Percentiles rank a stretch among this genome's conserved stretches.
Evolutionary conservation across 1,139 yeast species (phyloP).

Genomic region (Magnusiomyces clavatus): DNA sequence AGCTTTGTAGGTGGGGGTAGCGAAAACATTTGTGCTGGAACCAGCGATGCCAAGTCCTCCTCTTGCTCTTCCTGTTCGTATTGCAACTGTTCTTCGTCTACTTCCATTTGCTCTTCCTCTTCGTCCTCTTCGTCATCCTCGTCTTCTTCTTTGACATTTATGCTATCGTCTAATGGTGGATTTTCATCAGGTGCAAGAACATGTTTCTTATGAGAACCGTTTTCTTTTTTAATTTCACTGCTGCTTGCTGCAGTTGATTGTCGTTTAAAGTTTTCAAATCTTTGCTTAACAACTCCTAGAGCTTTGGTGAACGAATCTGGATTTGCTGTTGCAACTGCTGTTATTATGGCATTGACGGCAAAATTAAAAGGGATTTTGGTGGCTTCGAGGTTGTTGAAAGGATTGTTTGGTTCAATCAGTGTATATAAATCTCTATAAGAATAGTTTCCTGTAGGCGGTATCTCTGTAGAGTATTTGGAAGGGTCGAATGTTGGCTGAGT

Average conservation of each 20-base stretch:
- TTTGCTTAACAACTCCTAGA: constrained; percentile 54
- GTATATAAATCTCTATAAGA: constrained; percentile 41
- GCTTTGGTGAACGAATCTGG: constrained; percentile 55
- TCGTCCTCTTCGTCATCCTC: constrained; percentile 22
- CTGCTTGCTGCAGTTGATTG: constrained; percentile 16
- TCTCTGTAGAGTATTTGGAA: constrained; percentile 19
- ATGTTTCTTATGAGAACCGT: background rate
- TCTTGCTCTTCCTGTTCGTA: constrained; percentile 20
- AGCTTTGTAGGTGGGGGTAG: constrained; percentile 47
- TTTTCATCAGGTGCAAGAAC: background rate
- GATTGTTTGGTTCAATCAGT: constrained; percentile 54
- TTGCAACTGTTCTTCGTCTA: constrained; percentile 10
- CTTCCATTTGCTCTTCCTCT: constrained; percentile 15
- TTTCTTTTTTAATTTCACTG: background rate
- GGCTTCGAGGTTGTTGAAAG: constrained; percentile 60
- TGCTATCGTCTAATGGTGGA: background rate
- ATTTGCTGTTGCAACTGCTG: constrained; percentile 51
- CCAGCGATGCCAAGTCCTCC: constrained; percentile 15
- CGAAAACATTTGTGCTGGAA: constrained; percentile 37
- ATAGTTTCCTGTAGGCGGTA: constrained; percentile 27
- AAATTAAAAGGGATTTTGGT: constrained; percentile 58
- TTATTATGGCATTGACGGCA: constrained; percentile 56
- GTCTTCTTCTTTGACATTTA: constrained; percentile 15
- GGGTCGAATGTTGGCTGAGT: no score
- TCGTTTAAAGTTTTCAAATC: constrained; percentile 42